phyloP scores from a whole-genome alignment of 352 stramenopile species.

The Achlya hypogyna region DNA sequence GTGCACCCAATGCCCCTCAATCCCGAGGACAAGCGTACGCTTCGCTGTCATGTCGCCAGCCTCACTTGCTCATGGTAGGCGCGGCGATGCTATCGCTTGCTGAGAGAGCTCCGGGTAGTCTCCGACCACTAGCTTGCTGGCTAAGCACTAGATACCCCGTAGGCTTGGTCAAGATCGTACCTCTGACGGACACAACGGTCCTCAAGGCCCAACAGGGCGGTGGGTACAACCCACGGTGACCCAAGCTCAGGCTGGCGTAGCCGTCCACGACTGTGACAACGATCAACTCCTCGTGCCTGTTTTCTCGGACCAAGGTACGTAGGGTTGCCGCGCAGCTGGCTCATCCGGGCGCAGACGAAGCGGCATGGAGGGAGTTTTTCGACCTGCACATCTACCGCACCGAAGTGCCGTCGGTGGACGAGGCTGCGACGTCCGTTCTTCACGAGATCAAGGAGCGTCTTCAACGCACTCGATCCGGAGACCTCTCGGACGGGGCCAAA shows the following conservation, averaged over 20 bases:
- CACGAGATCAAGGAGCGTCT: background rate
- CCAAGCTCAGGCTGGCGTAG: background rate
- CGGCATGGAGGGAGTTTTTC: background rate
- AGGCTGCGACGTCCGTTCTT: background rate
- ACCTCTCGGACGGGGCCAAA: background rate
- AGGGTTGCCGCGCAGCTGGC: no score
- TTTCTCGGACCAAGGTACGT: background rate
- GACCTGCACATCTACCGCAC: background rate
- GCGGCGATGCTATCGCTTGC: no score
- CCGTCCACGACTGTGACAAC: background rate
- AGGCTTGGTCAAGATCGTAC: background rate
- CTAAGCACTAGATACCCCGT: background rate
- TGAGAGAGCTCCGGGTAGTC: no score
- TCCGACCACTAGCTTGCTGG: no score
- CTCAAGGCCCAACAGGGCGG: background rate
- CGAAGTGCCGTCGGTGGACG: background rate
- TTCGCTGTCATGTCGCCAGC: no score
- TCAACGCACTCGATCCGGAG: background rate
- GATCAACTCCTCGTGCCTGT: background rate
- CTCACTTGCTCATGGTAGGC: no score
- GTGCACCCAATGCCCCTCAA: background rate
- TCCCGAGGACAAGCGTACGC: no score
- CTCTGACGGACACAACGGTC: background rate
- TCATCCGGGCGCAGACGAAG: background rate
- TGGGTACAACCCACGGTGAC: no score